phyloP scores from a whole-genome alignment of 495 filamentous ascomycete genomes.

The Penicillium nucicola region DNA sequence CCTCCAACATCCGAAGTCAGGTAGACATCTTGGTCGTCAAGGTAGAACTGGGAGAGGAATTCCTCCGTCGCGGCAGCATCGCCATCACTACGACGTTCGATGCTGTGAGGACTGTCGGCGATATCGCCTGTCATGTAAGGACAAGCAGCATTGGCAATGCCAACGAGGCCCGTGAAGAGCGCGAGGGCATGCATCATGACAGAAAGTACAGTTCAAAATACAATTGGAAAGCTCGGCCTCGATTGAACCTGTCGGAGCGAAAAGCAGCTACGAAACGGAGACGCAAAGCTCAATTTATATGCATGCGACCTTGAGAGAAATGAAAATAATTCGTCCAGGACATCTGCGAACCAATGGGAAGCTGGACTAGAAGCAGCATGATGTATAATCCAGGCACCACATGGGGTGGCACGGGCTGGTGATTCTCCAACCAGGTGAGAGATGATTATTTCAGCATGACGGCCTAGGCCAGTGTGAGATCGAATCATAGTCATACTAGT shows the following conservation, averaged over 20 bases:
- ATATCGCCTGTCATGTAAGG: conserved; percentile 39
- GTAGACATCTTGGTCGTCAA: conserved; percentile 60
- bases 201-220: background rate
- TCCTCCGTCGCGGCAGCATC: conserved; percentile 40
- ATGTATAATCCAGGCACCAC: background rate
- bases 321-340: background rate
- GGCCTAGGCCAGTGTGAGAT: conserved; percentile 3
- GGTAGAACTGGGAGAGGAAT: conserved; percentile 55
- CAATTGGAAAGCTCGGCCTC: background rate
- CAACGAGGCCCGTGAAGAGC: conserved; percentile 31
- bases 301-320: background rate
- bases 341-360: conserved; percentile 3
- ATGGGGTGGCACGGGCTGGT: background rate
- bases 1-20: conserved; percentile 74
- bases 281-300: background rate
- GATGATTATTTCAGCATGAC: background rate
- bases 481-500: background rate
- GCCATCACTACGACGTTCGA: conserved; percentile 23
- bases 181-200: conserved; percentile 27
- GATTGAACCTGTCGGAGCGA: background rate
- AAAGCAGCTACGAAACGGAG: background rate
- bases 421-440: background rate
- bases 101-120: conserved; percentile 9
- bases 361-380: background rate
- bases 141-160: conserved; percentile 40